These are phyloP conservation scores for Paecilomyces sp. DNA, from an alignment of 2,329 filamentous ascomycete species.

Conservation along the genomic window DNA sequence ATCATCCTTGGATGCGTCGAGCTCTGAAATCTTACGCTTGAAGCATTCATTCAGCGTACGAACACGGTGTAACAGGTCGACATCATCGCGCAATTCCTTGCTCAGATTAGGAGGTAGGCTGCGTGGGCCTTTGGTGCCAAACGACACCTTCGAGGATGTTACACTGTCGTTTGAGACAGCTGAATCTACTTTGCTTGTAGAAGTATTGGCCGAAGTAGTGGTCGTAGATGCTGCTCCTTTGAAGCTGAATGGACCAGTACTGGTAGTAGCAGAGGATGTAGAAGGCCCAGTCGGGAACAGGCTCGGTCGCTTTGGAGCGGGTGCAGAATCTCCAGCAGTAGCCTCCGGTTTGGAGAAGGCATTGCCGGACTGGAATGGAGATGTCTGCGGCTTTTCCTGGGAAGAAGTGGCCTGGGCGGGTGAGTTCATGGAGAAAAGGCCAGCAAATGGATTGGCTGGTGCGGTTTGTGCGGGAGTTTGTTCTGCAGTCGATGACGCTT, in stretches of 20 bases:
- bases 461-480: background rate
- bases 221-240: background rate
- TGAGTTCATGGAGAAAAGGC: background rate
- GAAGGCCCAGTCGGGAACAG: background rate
- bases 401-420: background rate
- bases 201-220: background rate
- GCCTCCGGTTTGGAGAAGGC: background rate
- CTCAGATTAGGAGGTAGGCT: constrained; percentile 11
- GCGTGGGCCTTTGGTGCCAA: constrained; percentile 10
- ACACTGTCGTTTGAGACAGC: background rate
- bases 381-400: background rate
- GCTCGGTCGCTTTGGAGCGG: background rate
- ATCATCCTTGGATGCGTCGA: constrained; percentile 24
- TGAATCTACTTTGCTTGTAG: background rate
- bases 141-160: background rate
- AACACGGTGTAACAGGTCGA: constrained; percentile 20
- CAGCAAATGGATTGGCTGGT: background rate
- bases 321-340: background rate
- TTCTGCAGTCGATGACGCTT: background rate
- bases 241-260: background rate
- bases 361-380: background rate
- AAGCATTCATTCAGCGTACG: constrained; percentile 28
- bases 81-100: constrained; percentile 11
- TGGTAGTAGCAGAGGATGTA: background rate
- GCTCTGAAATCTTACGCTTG: constrained; percentile 21